Evolutionary conservation across 345 rosid species (phyloP), one percentile per base, ranked within the genome.

Genomic region (Toxicodendron radicans): DNA sequence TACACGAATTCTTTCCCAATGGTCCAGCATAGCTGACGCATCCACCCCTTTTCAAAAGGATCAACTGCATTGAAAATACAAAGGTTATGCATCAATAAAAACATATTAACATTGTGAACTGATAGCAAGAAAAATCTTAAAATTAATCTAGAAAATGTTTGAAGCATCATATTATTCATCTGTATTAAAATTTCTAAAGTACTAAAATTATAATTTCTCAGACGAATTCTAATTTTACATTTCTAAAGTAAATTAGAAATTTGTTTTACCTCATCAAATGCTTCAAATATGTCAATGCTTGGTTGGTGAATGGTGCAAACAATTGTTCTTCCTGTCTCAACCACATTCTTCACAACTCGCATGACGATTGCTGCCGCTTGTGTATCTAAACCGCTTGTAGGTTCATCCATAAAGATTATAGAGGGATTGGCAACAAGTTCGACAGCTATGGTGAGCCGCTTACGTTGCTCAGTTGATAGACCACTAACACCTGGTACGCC

Each of bases 341-440:
- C 74, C 11, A 58, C 74, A 45, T 71, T 71, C 57, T 71, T 58
- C 0, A 70, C 61, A 8, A 43, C 65, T 5, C 27, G 56, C 74
- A 70, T 58, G 56, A 70, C 65, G 58, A 58, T 71, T 11, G 45
- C 57, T 5, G 74, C 66, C 12, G 66, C 74, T 48, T 56, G 27
- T 45, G 74, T 66, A 58, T 71, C 74, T 4, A 71, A 30, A 58
- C n/a, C 57, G 4, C 65, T 13, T 48, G 74, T 71, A 18, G 74
- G 74, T 58, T 71, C 66, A 32, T 71, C 66, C 74, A 71, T 71
- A 17, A 71, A 71, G 3, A 71, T 71, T 58, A 71, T 24, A 0
- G 74, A 71, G 0, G 74, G 66, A 58, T 71, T 71, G 8, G 65
- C 48, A 45, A 71, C 74, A 58, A 71, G 74, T 10, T 71, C 74